Evolutionary conservation across 176 grass and related monocot species (phyloP).

Genomic region (Triticum dicoccoides): DNA sequence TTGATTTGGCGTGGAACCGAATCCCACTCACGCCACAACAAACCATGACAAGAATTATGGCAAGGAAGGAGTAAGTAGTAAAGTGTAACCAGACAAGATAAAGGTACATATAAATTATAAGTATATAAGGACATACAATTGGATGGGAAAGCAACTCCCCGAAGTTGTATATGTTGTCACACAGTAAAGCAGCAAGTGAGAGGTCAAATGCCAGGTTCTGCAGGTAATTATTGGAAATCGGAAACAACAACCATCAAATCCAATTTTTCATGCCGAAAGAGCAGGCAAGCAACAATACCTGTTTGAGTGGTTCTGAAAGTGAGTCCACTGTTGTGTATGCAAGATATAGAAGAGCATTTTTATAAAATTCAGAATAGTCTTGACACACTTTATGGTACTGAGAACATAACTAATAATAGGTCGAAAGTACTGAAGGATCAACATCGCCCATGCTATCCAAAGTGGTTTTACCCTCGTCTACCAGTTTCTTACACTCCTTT

Average conservation of each 20-base stretch:
- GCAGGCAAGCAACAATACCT: conserved; percentile 46
- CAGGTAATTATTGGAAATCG: neutral
- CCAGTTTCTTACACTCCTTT: conserved; percentile 75
- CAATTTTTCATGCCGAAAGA: conserved; percentile 3
- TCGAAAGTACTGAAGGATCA: conserved; percentile 71
- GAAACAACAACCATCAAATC: conserved; percentile 5
- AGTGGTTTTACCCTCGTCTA: conserved; percentile 63
- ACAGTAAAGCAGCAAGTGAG: conserved; percentile 76
- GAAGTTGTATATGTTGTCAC: conserved; percentile 90
- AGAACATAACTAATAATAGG: conserved; percentile 77
- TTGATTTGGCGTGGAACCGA: too few species aligned
- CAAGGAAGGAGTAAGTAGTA: neutral
- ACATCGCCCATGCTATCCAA: conserved; percentile 77
- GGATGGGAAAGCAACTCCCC: conserved; percentile 85
- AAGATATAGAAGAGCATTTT: conserved; percentile 85
- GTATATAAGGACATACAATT: conserved; percentile 50
- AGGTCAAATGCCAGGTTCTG: conserved; percentile 87
- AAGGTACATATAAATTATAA: neutral
- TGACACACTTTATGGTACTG: conserved; percentile 67
- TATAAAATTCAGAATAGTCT: conserved; percentile 78
- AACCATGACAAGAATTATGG: too few species aligned
- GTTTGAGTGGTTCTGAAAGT: conserved; percentile 80
- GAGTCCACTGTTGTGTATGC: conserved; percentile 79
- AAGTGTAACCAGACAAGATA: neutral
- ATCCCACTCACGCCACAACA: too few species aligned